Evolutionary conservation across 2,329 filamentous ascomycete genomes (phyloP).

Genomic region (Emergomyces orientalis): DNA sequence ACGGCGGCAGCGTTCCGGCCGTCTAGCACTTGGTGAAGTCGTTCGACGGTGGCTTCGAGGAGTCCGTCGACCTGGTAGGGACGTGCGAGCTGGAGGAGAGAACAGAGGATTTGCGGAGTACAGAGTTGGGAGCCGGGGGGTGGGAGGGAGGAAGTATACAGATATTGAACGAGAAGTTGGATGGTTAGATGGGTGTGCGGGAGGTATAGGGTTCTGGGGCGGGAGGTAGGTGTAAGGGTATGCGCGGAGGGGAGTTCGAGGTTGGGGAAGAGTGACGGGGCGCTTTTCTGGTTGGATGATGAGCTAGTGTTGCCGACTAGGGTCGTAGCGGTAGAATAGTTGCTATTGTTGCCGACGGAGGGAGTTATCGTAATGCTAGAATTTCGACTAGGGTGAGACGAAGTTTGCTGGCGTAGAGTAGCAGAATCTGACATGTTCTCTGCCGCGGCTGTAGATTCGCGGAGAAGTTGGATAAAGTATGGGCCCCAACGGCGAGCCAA

Average conservation of each 20-base stretch:
- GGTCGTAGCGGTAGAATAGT: slow-evolving; percentile 36
- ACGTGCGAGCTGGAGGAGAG: slow-evolving; percentile 81
- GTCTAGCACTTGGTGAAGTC: slow-evolving; percentile 79
- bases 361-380: slow-evolving; percentile 80
- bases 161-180: slow-evolving; percentile 79
- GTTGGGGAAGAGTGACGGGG: slow-evolving; percentile 22
- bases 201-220: slow-evolving; percentile 81
- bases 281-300: slow-evolving; percentile 12
- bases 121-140: slow-evolving; percentile 66
- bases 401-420: slow-evolving; percentile 58
- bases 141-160: slow-evolving; percentile 87
- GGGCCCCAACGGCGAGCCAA: slow-evolving; percentile 85
- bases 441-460: slow-evolving; percentile 63
- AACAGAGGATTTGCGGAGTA: slow-evolving; percentile 92
- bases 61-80: slow-evolving; percentile 91
- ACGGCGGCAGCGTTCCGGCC: slow-evolving; percentile 91
- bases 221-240: slow-evolving; percentile 47
- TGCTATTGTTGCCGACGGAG: slow-evolving; percentile 35
- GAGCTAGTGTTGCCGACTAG: slow-evolving; percentile 29
- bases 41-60: slow-evolving; percentile 83
- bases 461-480: slow-evolving; percentile 85
- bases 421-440: slow-evolving; percentile 62
- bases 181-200: slow-evolving; percentile 86
- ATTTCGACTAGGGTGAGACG: slow-evolving; percentile 55
- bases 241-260: slow-evolving; percentile 47